phyloP scores from a whole-genome alignment of 179 eudicot species.

The Beta lomatogona region DNA sequence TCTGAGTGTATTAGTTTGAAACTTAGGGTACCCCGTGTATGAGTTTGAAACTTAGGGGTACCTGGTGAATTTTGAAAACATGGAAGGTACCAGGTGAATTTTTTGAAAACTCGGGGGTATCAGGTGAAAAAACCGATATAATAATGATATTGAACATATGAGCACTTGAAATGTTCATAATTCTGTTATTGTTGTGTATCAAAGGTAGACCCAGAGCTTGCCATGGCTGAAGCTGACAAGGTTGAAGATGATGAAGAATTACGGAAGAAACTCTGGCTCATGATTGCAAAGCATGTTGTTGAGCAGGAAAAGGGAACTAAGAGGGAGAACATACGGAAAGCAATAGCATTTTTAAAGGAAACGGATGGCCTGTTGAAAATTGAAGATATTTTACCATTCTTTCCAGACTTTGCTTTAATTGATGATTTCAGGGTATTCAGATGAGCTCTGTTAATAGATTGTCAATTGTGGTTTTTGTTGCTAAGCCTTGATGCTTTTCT shows the following conservation, averaged over 20 bases:
- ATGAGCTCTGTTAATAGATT: neutral
- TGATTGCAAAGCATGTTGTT: conserved; percentile 98
- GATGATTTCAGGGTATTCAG: conserved; percentile 92
- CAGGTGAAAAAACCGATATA: too few species aligned
- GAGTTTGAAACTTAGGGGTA: too few species aligned
- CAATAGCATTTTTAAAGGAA: conserved; percentile 96
- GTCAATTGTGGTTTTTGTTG: neutral
- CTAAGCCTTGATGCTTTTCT: conserved; percentile 8
- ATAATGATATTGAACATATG: neutral
- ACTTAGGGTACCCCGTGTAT: too few species aligned
- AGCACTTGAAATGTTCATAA: neutral
- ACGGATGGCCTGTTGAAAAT: conserved; percentile 94
- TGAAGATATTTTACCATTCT: conserved; percentile 97
- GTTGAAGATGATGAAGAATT: conserved; percentile 99
- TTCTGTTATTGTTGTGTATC: conserved; percentile 28
- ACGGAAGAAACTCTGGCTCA: conserved; percentile 94
- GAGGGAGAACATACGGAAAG: conserved; percentile 97
- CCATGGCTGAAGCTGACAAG: conserved; percentile 99
- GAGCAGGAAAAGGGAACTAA: conserved; percentile 96
- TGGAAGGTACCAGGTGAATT: too few species aligned
- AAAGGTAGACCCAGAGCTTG: conserved; percentile 97
- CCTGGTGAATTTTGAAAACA: too few species aligned
- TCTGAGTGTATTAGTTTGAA: too few species aligned
- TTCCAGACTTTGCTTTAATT: conserved; percentile 92
- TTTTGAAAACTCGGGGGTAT: too few species aligned